Evolutionary conservation across 441 rosid species (phyloP).

Genomic region (Euphorbia celastroides): DNA sequence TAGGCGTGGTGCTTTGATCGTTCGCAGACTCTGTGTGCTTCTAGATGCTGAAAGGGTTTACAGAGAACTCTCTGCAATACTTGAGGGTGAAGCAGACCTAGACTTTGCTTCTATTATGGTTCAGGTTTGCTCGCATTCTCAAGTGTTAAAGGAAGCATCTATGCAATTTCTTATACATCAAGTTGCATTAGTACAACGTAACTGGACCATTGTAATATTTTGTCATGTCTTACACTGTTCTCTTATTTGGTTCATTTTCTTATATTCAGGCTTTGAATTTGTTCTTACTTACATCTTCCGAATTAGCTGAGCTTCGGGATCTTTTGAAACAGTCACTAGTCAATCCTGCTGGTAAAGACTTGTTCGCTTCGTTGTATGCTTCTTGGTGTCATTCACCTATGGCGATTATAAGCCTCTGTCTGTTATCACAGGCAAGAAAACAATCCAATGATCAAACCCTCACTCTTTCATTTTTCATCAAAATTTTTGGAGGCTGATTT

Average conservation of each 20-base stretch:
- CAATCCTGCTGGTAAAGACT: slow-evolving; percentile 74
- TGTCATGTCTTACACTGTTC: not conserved
- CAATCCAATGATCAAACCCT: not conserved
- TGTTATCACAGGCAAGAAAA: slow-evolving; percentile 77
- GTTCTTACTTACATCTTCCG: slow-evolving; percentile 96
- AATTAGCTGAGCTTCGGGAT: slow-evolving; percentile 76
- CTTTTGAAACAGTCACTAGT: slow-evolving; percentile 84
- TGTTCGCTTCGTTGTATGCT: slow-evolving; percentile 83
- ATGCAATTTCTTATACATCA: not conserved
- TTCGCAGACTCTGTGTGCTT: slow-evolving; percentile 91
- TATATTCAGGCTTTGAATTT: slow-evolving; percentile 86
- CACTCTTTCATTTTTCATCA: not conserved
- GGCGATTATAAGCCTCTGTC: slow-evolving; percentile 98
- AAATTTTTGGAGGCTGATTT: not conserved
- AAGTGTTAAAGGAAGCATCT: not conserved
- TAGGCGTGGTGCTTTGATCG: slow-evolving; percentile 99
- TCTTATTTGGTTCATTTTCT: not conserved
- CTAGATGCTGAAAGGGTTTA: slow-evolving; percentile 96
- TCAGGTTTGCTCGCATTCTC: slow-evolving; percentile 51
- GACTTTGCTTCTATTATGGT: slow-evolving; percentile 98
- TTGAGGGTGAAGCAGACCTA: slow-evolving; percentile 95
- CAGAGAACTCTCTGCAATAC: slow-evolving; percentile 84
- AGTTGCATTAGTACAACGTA: not conserved
- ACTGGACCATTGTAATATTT: not conserved
- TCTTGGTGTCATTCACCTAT: slow-evolving; percentile 99